Conservation (phyloP, 192 early-diverging fungal species). For the Gryganskiella cystojenkinii region DNA sequence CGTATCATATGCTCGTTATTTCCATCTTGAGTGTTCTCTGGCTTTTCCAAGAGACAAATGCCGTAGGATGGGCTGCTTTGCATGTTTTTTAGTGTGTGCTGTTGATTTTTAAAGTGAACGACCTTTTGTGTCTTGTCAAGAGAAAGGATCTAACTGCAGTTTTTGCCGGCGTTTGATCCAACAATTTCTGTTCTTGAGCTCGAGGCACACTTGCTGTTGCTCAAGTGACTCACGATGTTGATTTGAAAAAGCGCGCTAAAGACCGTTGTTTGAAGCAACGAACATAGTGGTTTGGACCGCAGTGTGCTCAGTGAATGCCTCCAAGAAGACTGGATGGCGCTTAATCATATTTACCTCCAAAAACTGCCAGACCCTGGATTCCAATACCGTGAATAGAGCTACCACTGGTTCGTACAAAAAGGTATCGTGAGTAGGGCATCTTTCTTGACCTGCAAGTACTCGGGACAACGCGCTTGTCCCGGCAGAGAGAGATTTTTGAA, state of each 20-base stretch:
- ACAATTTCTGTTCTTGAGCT: neutral
- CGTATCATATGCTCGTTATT: too few relatives aligned
- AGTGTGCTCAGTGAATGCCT: neutral
- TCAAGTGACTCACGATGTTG: constrained; percentile 4
- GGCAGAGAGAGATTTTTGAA: too few relatives aligned
- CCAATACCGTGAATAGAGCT: too few relatives aligned
- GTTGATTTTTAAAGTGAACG: neutral
- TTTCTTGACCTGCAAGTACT: too few relatives aligned
- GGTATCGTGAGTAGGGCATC: too few relatives aligned
- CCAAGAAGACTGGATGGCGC: neutral
- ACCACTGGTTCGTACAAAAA: too few relatives aligned
- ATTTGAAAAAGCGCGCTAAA: neutral
- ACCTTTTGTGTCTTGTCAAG: neutral
- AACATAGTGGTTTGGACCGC: neutral
- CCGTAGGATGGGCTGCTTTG: neutral
- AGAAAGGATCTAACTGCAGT: neutral
- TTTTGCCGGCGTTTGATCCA: neutral
- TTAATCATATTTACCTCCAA: constrained; percentile 7
- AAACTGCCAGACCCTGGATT: too few relatives aligned
- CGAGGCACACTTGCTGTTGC: neutral
- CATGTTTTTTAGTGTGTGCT: neutral
- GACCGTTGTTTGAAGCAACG: neutral
- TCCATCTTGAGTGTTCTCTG: too few relatives aligned
- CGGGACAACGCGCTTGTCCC: too few relatives aligned
- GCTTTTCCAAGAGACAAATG: too few relatives aligned